A percentile compares a stretch with the other conserved stretches of the same genome.
Conservation (phyloP, 208 protist species). For the Crithidia brevicula region DNA sequence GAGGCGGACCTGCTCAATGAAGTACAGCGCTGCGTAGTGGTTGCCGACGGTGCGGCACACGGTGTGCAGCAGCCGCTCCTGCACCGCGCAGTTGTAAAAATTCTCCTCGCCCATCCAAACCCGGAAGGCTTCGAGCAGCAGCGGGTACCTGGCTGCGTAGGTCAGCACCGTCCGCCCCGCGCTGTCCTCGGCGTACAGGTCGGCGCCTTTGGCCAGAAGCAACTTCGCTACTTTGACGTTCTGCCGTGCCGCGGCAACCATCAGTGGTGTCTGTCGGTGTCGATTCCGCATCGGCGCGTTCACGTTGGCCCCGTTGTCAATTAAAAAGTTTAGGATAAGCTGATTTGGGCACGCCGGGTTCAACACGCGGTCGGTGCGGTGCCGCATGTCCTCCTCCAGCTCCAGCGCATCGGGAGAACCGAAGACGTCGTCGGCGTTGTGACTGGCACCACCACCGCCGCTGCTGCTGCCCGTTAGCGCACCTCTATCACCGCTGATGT, state of each 20-base stretch:
- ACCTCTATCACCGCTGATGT: background rate
- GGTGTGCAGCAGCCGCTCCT: conserved; percentile 57
- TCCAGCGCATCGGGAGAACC: background rate
- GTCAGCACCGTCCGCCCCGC: conserved; percentile 47
- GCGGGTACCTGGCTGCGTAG: conserved; percentile 63
- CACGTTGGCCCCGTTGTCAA: conserved; percentile 80
- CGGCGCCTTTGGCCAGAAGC: conserved; percentile 64
- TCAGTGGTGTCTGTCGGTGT: conserved; percentile 74
- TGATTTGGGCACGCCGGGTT: conserved; percentile 43
- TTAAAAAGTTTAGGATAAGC: conserved; percentile 66
- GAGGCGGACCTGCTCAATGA: conserved; percentile 66
- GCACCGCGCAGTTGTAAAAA: conserved; percentile 16
- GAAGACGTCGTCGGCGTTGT: background rate
- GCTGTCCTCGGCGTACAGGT: conserved; percentile 40
- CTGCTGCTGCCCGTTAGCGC: background rate
- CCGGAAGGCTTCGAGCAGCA: conserved; percentile 57
- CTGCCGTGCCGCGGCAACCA: conserved; percentile 61
- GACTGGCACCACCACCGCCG: background rate
- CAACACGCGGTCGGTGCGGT: conserved; percentile 13
- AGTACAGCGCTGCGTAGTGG: conserved; percentile 54
- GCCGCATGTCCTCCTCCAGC: conserved; percentile 13
- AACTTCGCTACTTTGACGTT: conserved; percentile 51
- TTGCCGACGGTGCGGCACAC: conserved; percentile 49
- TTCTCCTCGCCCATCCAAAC: conserved; percentile 49
- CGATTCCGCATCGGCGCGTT: conserved; percentile 39